phyloP scores from a whole-genome alignment of 768 basidiomycete species.

The Antrodiella citrinella region DNA sequence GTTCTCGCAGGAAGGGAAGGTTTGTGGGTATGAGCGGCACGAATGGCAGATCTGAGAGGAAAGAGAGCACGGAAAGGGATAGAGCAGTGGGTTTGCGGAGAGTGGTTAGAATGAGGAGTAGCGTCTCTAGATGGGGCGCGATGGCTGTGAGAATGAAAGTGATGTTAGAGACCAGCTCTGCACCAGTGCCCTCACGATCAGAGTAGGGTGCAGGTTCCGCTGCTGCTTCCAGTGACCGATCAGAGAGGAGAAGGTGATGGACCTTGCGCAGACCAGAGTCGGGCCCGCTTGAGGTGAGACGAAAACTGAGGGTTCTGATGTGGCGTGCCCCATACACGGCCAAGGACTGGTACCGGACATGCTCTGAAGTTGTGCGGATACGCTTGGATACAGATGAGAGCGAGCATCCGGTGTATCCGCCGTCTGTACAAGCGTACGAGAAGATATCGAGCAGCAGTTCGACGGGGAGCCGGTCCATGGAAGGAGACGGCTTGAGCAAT shows the following conservation, averaged over 20 bases:
- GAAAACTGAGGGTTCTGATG: neutral
- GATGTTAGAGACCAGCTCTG: neutral
- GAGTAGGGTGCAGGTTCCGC: neutral
- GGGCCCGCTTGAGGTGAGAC: neutral
- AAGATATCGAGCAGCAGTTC: constrained; percentile 26
- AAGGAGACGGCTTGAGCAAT: neutral
- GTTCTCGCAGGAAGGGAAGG: neutral
- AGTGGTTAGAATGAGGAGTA: neutral
- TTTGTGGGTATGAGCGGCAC: neutral
- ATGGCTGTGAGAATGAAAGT: neutral
- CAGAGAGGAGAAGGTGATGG: neutral
- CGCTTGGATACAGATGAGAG: constrained; percentile 28
- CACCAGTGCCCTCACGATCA: neutral
- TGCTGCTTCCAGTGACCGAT: neutral
- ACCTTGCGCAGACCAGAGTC: neutral
- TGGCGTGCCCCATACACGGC: neutral
- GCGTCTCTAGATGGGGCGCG: neutral
- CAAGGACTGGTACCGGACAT: neutral
- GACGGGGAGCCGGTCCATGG: constrained; percentile 15
- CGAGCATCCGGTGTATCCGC: constrained; percentile 28
- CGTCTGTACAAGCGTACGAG: constrained; percentile 28
- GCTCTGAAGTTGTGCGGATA: constrained; percentile 19
- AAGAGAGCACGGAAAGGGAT: neutral
- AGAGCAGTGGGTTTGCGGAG: neutral
- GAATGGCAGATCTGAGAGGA: neutral